Percentiles rank a stretch among this genome's conserved stretches.
Evolutionary conservation across 176 grass and related monocot species (phyloP).

Genomic region (Eleusine indica): DNA sequence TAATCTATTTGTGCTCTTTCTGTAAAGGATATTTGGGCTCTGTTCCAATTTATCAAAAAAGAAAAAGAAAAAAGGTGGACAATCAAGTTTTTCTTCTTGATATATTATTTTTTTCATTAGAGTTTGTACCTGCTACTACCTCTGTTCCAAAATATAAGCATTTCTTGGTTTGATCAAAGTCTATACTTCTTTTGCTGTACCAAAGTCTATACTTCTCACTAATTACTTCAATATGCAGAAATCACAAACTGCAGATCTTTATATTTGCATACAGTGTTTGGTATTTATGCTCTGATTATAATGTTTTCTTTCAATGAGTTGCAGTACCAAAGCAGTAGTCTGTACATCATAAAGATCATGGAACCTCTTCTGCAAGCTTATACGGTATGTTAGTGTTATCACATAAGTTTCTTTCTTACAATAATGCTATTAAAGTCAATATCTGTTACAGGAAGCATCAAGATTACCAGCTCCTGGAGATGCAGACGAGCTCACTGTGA

Average conservation of each 20-base stretch:
- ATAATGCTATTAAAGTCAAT: conserved; percentile 30
- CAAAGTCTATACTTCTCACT: not conserved
- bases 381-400: conserved; percentile 70
- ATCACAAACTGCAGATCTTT: not conserved
- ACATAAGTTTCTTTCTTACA: not conserved
- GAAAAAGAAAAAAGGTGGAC: not conserved
- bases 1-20: conserved; percentile 8
- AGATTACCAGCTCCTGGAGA: conserved; percentile 78
- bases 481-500: conserved; percentile 69
- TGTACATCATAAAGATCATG: conserved; percentile 97
- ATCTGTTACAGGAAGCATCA: conserved; percentile 77
- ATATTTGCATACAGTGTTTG: conserved; percentile 31
- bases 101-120: conserved; percentile 1
- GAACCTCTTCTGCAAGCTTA: conserved; percentile 99
- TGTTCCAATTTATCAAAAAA: conserved; percentile 18
- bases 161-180: no score
- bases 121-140: not conserved
- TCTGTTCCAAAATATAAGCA: no score
- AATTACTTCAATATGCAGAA: not conserved
- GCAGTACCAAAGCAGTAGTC: conserved; percentile 93
- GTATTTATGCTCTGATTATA: conserved; percentile 21
- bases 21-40: conserved; percentile 14
- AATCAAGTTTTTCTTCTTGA: not conserved
- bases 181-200: no score
- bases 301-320: conserved; percentile 48